These are phyloP conservation scores for Amphicarpaea edgeworthii DNA, from an alignment of 306 rosid genomes.

Conservation along the genomic window DNA sequence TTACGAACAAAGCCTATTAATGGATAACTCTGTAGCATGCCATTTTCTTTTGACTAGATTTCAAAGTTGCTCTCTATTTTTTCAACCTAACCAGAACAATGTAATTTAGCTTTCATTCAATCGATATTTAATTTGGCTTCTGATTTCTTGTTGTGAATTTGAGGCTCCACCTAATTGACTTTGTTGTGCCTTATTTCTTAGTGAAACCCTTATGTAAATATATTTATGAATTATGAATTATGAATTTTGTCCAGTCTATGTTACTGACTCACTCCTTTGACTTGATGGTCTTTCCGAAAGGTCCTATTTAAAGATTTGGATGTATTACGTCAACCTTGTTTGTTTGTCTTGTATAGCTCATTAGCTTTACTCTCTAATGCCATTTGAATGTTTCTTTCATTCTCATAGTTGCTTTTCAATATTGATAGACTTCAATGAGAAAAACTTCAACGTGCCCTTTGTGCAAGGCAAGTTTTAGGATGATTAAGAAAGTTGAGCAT, in stretches of 20 bases:
- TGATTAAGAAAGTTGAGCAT: slow-evolving; percentile 74
- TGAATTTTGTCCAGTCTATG: background rate
- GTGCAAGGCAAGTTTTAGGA: slow-evolving; percentile 78
- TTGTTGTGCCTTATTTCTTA: slow-evolving; percentile 21
- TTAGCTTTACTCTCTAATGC: slow-evolving; percentile 24
- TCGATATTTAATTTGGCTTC: slow-evolving; percentile 14
- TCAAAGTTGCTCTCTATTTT: background rate
- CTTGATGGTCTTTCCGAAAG: slow-evolving; percentile 17
- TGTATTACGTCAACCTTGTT: slow-evolving; percentile 22
- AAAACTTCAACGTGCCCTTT: slow-evolving; percentile 78
- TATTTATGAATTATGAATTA: background rate
- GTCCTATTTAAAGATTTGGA: background rate
- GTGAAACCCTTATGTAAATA: background rate
- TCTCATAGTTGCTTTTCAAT: slow-evolving; percentile 47
- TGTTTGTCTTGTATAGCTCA: slow-evolving; percentile 9
- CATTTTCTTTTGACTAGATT: slow-evolving; percentile 23
- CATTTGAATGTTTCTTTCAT: slow-evolving; percentile 41
- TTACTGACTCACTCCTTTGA: slow-evolving; percentile 6
- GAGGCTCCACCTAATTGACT: no score
- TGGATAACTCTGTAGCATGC: slow-evolving; percentile 14
- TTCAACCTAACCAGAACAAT: background rate
- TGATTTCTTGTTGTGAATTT: slow-evolving; percentile 20
- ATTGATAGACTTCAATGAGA: slow-evolving; percentile 63
- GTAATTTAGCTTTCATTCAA: slow-evolving; percentile 18
- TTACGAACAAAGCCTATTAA: slow-evolving; percentile 12